A percentile compares a stretch with the other conserved stretches of the same genome.
Evolutionary conservation across 1,139 yeast genomes (phyloP).

Genomic region (Geotrichum citri-aurantii): DNA sequence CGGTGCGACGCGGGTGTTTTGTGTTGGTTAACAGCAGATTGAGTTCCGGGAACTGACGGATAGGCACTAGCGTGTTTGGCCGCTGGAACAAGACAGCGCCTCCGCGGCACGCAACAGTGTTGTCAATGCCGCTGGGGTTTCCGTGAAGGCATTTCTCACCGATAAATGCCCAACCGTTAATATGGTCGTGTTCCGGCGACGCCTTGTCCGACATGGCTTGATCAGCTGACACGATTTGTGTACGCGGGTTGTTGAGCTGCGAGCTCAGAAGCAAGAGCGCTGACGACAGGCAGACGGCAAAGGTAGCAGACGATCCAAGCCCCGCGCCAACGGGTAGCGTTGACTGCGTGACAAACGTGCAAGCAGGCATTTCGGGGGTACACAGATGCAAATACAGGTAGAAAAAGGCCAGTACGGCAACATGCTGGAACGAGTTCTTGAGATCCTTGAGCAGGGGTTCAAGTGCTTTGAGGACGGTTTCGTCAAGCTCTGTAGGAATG

Average conservation of each 20-base stretch:
- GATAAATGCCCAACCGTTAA: slow-evolving; percentile 82
- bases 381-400: slow-evolving; percentile 66
- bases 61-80: slow-evolving; percentile 52
- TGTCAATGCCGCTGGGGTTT: slow-evolving; percentile 94
- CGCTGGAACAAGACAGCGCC: slow-evolving; percentile 92
- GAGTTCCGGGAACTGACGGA: slow-evolving; percentile 71
- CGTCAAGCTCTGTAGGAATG: slow-evolving; percentile 53
- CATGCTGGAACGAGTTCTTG: slow-evolving; percentile 56
- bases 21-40: slow-evolving; percentile 78
- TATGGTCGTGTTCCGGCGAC: slow-evolving; percentile 48
- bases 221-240: slow-evolving; percentile 18
- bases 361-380: slow-evolving; percentile 43
- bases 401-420: slow-evolving; percentile 82
- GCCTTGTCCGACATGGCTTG: slow-evolving; percentile 2
- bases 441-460: slow-evolving; percentile 44
- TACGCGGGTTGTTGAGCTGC: slow-evolving; percentile 18
- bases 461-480: slow-evolving; percentile 49
- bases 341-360: slow-evolving; percentile 63
- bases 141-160: slow-evolving; percentile 97
- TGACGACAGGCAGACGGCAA: slow-evolving; percentile 77
- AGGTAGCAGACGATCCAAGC: slow-evolving; percentile 88
- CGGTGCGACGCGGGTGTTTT: slow-evolving; percentile 79
- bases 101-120: slow-evolving; percentile 92
- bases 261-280: slow-evolving; percentile 62
- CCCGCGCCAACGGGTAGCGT: slow-evolving; percentile 97